Conservation (phyloP, 2,329 filamentous ascomycete species). For the Talaromyces funiculosus region DNA sequence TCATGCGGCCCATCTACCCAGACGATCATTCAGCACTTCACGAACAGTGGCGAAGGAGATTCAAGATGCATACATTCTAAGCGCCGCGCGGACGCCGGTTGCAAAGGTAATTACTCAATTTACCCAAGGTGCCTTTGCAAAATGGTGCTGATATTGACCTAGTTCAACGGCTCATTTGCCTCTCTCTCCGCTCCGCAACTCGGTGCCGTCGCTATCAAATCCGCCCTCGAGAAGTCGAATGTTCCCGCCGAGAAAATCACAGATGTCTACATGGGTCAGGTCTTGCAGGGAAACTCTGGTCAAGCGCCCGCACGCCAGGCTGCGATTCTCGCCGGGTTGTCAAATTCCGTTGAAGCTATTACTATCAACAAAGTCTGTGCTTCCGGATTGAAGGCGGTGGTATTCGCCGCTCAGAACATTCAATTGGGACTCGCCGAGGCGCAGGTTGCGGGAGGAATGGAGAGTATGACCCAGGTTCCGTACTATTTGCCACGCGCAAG, state of each 20-base stretch:
- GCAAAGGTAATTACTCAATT: constrained; percentile 58
- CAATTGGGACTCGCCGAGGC: constrained; percentile 84
- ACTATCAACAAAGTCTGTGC: constrained; percentile 99
- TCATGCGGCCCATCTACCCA: constrained; percentile 42
- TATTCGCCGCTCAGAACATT: constrained; percentile 86
- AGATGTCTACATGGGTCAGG: constrained; percentile 97
- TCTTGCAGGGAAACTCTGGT: constrained; percentile 74
- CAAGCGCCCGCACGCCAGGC: constrained; percentile 92
- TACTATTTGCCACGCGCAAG: constrained; percentile 84
- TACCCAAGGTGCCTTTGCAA: background rate
- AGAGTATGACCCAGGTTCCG: constrained; percentile 92
- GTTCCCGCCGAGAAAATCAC: constrained; percentile 75
- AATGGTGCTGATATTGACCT: background rate
- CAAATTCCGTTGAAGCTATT: constrained; percentile 73
- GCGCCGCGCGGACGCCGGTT: constrained; percentile 82
- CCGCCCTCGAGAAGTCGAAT: constrained; percentile 78
- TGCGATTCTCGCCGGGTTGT: constrained; percentile 77
- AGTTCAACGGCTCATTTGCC: constrained; percentile 93
- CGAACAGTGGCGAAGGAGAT: constrained; percentile 57
- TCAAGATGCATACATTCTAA: constrained; percentile 89
- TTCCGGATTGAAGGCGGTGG: constrained; percentile 87
- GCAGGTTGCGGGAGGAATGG: constrained; percentile 92
- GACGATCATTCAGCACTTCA: constrained; percentile 50
- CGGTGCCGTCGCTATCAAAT: constrained; percentile 85
- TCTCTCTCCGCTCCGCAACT: constrained; percentile 80